Conservation (phyloP, 2,329 filamentous ascomycete genomes). For the Scortechinia acanthostroma region DNA sequence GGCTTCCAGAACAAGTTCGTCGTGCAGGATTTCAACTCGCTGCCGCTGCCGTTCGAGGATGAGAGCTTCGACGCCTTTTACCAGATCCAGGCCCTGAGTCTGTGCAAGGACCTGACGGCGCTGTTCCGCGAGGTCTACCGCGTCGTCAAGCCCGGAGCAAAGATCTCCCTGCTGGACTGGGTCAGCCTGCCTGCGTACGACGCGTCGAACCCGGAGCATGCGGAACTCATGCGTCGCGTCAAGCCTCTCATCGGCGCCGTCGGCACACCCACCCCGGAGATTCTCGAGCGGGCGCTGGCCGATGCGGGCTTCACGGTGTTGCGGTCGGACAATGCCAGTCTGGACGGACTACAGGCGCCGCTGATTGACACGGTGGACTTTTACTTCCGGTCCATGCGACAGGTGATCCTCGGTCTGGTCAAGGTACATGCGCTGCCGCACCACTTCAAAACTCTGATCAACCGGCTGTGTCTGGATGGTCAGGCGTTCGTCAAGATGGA, state of each 20-base stretch:
- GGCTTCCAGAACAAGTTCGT: conserved; percentile 36
- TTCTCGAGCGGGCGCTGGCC: conserved; percentile 32
- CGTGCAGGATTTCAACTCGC: conserved; percentile 39
- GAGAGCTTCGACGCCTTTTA: conserved; percentile 41
- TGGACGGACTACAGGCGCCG: conserved; percentile 39
- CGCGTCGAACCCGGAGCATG: conserved; percentile 32
- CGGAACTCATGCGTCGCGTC: conserved; percentile 40
- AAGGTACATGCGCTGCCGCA: conserved; percentile 34
- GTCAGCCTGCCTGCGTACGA: conserved; percentile 40
- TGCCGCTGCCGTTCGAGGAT: conserved; percentile 40
- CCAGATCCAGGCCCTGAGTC: conserved; percentile 49
- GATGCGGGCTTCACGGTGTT: conserved; percentile 37
- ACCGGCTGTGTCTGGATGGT: conserved; percentile 41
- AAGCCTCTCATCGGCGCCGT: conserved; percentile 47
- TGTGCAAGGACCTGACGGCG: conserved; percentile 35
- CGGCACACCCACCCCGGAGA: conserved; percentile 39
- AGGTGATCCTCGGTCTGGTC: conserved; percentile 36
- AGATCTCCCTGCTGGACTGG: conserved; percentile 42
- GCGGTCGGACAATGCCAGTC: conserved; percentile 40
- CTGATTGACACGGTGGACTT: conserved; percentile 44
- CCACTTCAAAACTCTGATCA: conserved; percentile 44
- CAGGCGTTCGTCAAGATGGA: conserved; percentile 48
- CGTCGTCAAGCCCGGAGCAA: conserved; percentile 38
- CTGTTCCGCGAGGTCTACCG: conserved; percentile 39
- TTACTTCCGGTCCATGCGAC: conserved; percentile 41